Evolutionary conservation across 371 early-diverging fungal genomes (phyloP), one percentile per base, ranked within the genome.

Genomic region (Capillidium heterosporum): DNA sequence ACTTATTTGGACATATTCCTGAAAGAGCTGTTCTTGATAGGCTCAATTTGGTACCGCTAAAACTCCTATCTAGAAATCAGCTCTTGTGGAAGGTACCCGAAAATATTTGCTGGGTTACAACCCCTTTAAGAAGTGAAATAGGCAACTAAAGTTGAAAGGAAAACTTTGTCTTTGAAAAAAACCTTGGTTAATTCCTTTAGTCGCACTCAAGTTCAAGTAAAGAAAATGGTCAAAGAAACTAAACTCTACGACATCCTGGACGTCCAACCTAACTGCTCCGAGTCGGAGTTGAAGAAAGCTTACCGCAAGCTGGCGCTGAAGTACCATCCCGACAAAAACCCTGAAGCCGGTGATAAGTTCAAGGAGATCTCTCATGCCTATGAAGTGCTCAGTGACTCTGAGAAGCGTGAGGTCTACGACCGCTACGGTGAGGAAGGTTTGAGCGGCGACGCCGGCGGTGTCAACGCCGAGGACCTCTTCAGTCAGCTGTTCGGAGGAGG

Each of bases 301-400:
- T 95, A 88, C 74, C 79, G 89, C 54, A 89, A 85, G 65, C 65
- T 94, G 40, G 96, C 97, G 26, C 76, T 89, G 57, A 84, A 84
- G 60, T 91, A 87, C 71, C 99, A 99, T 63, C 98, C 90, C 48
- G 96, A 93, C 71, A 91, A 91, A 66, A 85, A 87, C 60, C 78
- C 87, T 19, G 70, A 65, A 39, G 81, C 84, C 32, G 84, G 80
- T 50, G 73, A 77, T 60, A 75, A 87, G 72, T 97, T 96, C 70
- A 91, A 93, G 62, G 84, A 89, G 65, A 73, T 97, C 55, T 81
- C 77, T 26, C 86, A 89, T 61, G 99, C 99, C 1, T 99, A 95
- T 71, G 92, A 91, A 59, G 77, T 94, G 24, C 73, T 99, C 17
- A 85, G 88, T 13, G 92, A 95, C 67, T 74, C 84, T 0, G 78